Evolutionary conservation across 345 rosid genomes (phyloP).

Genomic region (Eucalyptus curtisii): DNA sequence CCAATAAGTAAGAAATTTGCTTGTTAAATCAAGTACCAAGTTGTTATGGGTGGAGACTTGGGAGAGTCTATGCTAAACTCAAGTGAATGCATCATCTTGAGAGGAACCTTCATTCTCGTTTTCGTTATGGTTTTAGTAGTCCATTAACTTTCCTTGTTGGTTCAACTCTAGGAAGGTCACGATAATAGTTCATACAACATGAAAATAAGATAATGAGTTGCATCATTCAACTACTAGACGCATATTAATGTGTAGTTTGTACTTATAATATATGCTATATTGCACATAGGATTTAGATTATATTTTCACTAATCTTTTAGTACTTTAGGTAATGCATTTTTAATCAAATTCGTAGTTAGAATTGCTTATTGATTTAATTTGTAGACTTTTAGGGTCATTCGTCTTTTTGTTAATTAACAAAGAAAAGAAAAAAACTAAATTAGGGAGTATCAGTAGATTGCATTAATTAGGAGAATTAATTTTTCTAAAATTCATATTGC

Average conservation of each 20-base stretch:
- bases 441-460: background rate
- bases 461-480: background rate
- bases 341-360: background rate
- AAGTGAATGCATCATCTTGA: background rate
- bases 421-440: background rate
- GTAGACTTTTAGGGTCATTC: background rate
- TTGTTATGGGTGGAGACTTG: background rate
- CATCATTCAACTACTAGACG: background rate
- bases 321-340: background rate
- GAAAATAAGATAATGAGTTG: background rate
- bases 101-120: background rate
- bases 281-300: background rate
- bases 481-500: background rate
- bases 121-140: background rate
- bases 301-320: background rate
- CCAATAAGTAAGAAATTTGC: background rate
- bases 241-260: background rate
- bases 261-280: background rate
- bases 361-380: background rate
- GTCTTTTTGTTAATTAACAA: background rate
- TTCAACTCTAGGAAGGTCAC: rapidly evolving
- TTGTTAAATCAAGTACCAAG: background rate
- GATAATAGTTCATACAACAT: background rate
- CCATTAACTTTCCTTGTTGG: background rate
- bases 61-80: background rate